Evolutionary conservation across 2,329 filamentous ascomycete genomes (phyloP).

Genomic region (Colletotrichum godetiae): DNA sequence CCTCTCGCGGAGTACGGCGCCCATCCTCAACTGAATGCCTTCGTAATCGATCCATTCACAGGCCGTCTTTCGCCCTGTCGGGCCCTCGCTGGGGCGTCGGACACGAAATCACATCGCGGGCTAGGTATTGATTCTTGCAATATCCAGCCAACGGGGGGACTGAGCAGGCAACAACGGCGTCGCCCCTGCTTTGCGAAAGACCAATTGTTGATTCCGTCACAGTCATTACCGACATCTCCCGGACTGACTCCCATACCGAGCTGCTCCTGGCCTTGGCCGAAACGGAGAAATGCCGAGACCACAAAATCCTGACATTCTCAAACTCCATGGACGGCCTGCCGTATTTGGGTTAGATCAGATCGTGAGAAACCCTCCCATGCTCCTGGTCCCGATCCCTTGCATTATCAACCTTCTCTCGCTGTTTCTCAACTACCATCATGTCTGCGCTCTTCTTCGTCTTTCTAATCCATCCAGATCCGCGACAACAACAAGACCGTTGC

Average conservation of each 20-base stretch:
- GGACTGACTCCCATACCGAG: not conserved
- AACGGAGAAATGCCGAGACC: not conserved
- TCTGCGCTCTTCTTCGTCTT: not conserved
- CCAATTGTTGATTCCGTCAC: too few species aligned
- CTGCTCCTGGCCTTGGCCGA: not conserved
- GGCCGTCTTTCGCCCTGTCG: too few species aligned
- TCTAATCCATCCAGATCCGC: conserved; percentile 43
- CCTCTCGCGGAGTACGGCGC: not conserved
- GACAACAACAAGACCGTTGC: conserved; percentile 47
- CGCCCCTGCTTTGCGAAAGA: too few species aligned
- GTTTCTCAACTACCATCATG: not conserved
- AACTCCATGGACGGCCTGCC: not conserved
- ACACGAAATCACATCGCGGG: too few species aligned
- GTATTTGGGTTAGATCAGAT: not conserved
- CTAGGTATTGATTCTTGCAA: too few species aligned
- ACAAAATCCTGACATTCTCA: not conserved
- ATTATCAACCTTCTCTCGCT: not conserved
- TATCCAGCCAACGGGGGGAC: too few species aligned
- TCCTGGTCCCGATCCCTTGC: not conserved
- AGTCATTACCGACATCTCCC: not conserved
- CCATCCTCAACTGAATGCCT: too few species aligned
- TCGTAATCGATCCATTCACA: too few species aligned
- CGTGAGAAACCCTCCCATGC: not conserved
- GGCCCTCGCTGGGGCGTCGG: too few species aligned
- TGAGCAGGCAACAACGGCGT: too few species aligned